Base-by-base conservation (phyloP, 208 protist genomes). In the Leishmania gerbilli region DNA sequence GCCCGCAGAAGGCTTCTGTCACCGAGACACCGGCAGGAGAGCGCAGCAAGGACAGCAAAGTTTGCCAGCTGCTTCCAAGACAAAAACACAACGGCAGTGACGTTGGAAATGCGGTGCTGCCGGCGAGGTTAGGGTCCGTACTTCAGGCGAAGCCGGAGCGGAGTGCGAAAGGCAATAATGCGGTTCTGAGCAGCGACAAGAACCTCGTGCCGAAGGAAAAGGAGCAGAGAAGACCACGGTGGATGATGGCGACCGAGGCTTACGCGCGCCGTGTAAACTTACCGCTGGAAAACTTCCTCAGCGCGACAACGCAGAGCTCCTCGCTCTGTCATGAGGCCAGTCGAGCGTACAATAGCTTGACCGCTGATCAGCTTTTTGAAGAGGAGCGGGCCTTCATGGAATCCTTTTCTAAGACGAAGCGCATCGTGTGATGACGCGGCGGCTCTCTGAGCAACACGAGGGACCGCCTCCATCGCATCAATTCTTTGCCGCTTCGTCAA, bases 341-440 rank as follows among this genome's bases (percentile, higher is more conserved):
- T 5, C 82, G 74, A 21, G 72, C 71, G 34, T 84, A 88, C 56
- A 80, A 83, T 49, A 78, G 60, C 76, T 75, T 80, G 79, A 87
- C 81, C 3, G 89, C 75, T 21, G 88, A 90, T 1, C 83, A 92
- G 62, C 78, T 94, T 75, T 87, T 94, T 55, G 78, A 76, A 15
- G 77, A 91, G 80, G 87, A 91, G 84, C 60, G 81, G 5, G 79
- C 65, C 0, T 91, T 93, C 62, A 93, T 94, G 84, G 84, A 88
- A 4, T 77, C 83, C 31, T 92, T 93, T 77, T 58, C 84, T 1
- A 87, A 84, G 77, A 82, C 58, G 27, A 85, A 81, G 65, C 76
- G 78, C 4, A 60, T 55, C 7, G 3, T 49, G 21, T 77, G 58
- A 76, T 62, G 72, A 37, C 27, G 24, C 15, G 45, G 69, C 69